Base-by-base conservation (phyloP, 495 filamentous ascomycete genomes). In the Neurospora sp. region DNA sequence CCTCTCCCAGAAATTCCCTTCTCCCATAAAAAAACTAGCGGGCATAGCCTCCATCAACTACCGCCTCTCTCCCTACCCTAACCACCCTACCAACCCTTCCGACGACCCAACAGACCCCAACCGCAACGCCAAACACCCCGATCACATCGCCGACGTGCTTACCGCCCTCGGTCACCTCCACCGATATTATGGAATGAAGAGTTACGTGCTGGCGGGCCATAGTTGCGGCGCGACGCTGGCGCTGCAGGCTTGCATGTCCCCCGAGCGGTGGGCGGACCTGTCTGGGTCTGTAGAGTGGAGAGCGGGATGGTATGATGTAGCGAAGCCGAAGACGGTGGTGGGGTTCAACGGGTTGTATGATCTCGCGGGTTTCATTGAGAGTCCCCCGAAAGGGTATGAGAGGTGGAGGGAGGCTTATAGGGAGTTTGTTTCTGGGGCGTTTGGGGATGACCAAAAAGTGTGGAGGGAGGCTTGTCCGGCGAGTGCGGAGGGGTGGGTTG, bases 21-120 rank as follows among this genome's bases (percentile, higher is more conserved):
- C 37, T 38, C 37, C 37, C 37, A 38, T 38, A 38, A 38, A 38
- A 1, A 41, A 12, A n/a, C 23, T 95, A 69, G 84, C 86, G 4
- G 92, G 87, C 66, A 85, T 93, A 75, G 91, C 90, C 41, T 92
- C 90, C 4, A 82, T 97, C 72, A 90, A 92, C 75, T 96, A 97
- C 85, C 89, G 94, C 23, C 88, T 97, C 35, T 94, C 90, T 35
- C 86, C 92, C 1, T 88, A 96, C 79, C 91, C 92, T 0, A 72
- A 78, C 10, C 84, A 89, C 79, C 86, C 90, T 0, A 85, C 88
- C 75, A 82, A 87, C 77, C 81, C 82, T 37, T 42, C 78, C 71
- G 41, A 78, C 71, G 11, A n/a, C n/a, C n/a, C n/a, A 74, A 23
- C 35, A 74, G 74, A 77, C 72, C 74, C 75, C 7, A 79, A 84